Base-by-base conservation (phyloP, 2,329 filamentous ascomycete genomes). In the Microthyrium microscopicum region DNA sequence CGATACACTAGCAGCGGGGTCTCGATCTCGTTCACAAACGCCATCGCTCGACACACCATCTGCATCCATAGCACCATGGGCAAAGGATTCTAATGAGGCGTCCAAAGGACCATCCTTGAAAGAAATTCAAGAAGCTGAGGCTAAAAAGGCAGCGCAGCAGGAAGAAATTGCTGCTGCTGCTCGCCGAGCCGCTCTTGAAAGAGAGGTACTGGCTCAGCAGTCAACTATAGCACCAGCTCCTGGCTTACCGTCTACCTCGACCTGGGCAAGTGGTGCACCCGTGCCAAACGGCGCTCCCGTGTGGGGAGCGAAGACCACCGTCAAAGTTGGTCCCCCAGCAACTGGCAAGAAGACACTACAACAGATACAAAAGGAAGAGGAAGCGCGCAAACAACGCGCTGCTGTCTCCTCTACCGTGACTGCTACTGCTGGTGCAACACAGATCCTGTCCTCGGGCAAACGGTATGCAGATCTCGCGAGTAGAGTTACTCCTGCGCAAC, bases 281-380 rank as follows among this genome's bases (percentile, higher is more conserved):
- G 17, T 31, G 5, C 15, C 16, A 15, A 26, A 31, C n/a, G 35
- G 21, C 12, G 18, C 29, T 11, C 33, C 35, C 13, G 35, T 33
- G 15, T 37, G 35, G 35, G 29, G 29, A 15, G 30, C 29, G 18
- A 37, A 37, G 26, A 27, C 36, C 5, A 69, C 70, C 5, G 46
- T 54, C 20, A 59, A 58, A 11, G 72, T 76, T 0, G 83, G 78
- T 78, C 58, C 67, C 13, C 82, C 81, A 54, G 71, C 75, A 3
- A 55, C 60, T 1, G 55, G 61, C 38, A 60, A 52, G 35, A 94
- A 94, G 68, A 93, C 84, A 0, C 64, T 95, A 28, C 82, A 84
- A 17, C 87, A 95, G 44, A 95, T 98, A 38, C 89, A 95, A 53
- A 85, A 85, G 41, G 89, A 98, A 57, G 89, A 98, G 50, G 89